Conservation (phyloP, 352 stramenopile species). For the Globisporangium acanthophoron region DNA sequence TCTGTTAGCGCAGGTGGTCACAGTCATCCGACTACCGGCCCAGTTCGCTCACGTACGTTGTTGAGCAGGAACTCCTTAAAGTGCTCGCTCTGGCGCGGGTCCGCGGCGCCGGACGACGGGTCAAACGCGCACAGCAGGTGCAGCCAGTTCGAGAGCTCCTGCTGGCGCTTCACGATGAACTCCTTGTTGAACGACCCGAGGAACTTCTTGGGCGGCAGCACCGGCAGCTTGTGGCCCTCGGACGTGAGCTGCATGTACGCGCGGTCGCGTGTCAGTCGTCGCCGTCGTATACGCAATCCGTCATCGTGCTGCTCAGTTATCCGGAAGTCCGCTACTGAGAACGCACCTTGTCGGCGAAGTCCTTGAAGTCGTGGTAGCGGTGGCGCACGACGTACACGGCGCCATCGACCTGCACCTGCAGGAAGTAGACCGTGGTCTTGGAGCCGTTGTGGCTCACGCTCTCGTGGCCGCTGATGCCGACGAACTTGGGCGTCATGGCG, state of each 20-base stretch:
- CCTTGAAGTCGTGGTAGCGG: slow-evolving; percentile 87
- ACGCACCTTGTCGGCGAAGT: slow-evolving; percentile 78
- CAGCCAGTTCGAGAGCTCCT: slow-evolving; percentile 85
- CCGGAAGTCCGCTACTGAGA: neutral
- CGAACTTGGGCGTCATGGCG: slow-evolving; percentile 70
- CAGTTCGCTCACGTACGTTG: slow-evolving; percentile 34
- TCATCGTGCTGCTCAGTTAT: neutral
- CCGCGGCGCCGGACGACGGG: slow-evolving; percentile 43
- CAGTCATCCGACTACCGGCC: too few relatives aligned
- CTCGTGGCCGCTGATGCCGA: slow-evolving; percentile 84
- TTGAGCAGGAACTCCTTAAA: slow-evolving; percentile 79
- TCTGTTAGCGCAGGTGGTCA: neutral
- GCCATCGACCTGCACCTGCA: slow-evolving; percentile 72
- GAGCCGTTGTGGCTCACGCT: slow-evolving; percentile 83
- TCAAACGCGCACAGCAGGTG: slow-evolving; percentile 78
- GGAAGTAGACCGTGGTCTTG: slow-evolving; percentile 85
- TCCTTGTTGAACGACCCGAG: slow-evolving; percentile 87
- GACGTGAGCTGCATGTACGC: slow-evolving; percentile 33
- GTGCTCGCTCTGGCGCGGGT: slow-evolving; percentile 65
- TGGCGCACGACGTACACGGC: slow-evolving; percentile 80
- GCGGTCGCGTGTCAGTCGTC: neutral
- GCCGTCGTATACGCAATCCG: neutral
- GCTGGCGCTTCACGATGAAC: slow-evolving; percentile 87
- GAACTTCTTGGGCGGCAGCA: slow-evolving; percentile 87
- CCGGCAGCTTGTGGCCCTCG: slow-evolving; percentile 73